Conservation (phyloP, 2,329 filamentous ascomycete genomes). For the Neofusicoccum laricinum region DNA sequence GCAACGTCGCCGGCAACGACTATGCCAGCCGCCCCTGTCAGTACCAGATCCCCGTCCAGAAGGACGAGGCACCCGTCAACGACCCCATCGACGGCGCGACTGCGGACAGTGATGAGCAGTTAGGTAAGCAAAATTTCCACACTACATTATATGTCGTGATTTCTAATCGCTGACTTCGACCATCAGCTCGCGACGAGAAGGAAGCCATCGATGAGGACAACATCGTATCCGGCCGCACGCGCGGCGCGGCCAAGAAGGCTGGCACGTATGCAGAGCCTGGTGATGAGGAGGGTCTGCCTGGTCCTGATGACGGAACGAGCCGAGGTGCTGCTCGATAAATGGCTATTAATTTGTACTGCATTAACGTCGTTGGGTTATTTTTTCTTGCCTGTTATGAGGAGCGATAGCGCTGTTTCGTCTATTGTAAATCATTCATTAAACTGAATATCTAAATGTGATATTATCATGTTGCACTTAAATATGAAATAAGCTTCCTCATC, state of each 20-base stretch:
- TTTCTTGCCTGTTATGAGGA: no score
- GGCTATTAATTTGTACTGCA: no score
- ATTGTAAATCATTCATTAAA: no score
- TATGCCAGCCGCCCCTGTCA: constrained; percentile 49
- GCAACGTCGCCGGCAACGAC: constrained; percentile 41
- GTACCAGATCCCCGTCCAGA: constrained; percentile 45
- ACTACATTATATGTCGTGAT: background rate
- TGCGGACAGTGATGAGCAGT: constrained; percentile 47
- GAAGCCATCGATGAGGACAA: constrained; percentile 50
- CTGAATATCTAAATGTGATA: no score
- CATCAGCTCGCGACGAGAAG: constrained; percentile 44
- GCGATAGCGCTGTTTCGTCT: no score
- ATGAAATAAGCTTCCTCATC: no score
- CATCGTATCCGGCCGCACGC: constrained; percentile 44
- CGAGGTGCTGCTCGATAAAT: no score
- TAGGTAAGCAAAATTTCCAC: constrained; percentile 36
- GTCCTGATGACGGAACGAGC: constrained; percentile 33
- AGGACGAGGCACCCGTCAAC: constrained; percentile 45
- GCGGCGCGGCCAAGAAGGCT: constrained; percentile 44
- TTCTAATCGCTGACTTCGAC: background rate
- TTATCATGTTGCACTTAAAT: no score
- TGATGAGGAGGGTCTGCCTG: constrained; percentile 48
- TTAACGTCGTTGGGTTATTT: no score
- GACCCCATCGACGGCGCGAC: constrained; percentile 43
- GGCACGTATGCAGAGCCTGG: constrained; percentile 51